Percentiles rank a stretch among this genome's conserved stretches.
Evolutionary conservation across 2,329 filamentous ascomycete genomes (phyloP).

Genomic region (Botrytis elliptica): DNA sequence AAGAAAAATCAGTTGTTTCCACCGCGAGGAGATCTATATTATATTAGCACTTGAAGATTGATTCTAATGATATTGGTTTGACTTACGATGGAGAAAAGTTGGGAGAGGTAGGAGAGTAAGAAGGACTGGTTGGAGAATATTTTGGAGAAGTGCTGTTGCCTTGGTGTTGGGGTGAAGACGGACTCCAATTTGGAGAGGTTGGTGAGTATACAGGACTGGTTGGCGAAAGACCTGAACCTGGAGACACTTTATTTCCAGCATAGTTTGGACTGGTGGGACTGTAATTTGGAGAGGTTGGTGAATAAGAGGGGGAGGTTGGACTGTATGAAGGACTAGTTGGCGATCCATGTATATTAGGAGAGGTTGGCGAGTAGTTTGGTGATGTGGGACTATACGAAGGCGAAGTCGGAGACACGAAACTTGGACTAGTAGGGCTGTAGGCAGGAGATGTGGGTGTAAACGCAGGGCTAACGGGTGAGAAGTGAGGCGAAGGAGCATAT

Average conservation of each 20-base stretch:
- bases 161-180: slow-evolving; percentile 35
- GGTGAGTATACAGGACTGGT: slow-evolving; percentile 39
- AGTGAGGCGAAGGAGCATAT: slow-evolving; percentile 47
- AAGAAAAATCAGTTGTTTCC: slow-evolving; percentile 24
- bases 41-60: slow-evolving; percentile 19
- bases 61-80: neutral
- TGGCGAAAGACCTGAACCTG: slow-evolving; percentile 35
- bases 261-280: slow-evolving; percentile 38
- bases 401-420: slow-evolving; percentile 58
- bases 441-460: slow-evolving; percentile 40
- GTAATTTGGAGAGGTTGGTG: slow-evolving; percentile 37
- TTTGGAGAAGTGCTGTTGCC: slow-evolving; percentile 43
- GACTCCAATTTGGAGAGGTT: slow-evolving; percentile 37
- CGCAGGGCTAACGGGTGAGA: slow-evolving; percentile 59
- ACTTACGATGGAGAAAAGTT: slow-evolving; percentile 36
- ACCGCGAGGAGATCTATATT: slow-evolving; percentile 31
- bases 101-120: slow-evolving; percentile 36
- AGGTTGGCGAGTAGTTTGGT: slow-evolving; percentile 39
- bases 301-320: slow-evolving; percentile 38
- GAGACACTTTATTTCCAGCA: slow-evolving; percentile 31
- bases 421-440: slow-evolving; percentile 40
- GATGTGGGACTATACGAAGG: slow-evolving; percentile 61
- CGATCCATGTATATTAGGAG: slow-evolving; percentile 35
- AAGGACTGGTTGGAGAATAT: slow-evolving; percentile 34
- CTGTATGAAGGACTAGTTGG: slow-evolving; percentile 37